A percentile compares a stretch with the other conserved stretches of the same genome.
Evolutionary conservation across 2,329 filamentous ascomycete genomes (phyloP).

Genomic region (Harringtonia aguacate): DNA sequence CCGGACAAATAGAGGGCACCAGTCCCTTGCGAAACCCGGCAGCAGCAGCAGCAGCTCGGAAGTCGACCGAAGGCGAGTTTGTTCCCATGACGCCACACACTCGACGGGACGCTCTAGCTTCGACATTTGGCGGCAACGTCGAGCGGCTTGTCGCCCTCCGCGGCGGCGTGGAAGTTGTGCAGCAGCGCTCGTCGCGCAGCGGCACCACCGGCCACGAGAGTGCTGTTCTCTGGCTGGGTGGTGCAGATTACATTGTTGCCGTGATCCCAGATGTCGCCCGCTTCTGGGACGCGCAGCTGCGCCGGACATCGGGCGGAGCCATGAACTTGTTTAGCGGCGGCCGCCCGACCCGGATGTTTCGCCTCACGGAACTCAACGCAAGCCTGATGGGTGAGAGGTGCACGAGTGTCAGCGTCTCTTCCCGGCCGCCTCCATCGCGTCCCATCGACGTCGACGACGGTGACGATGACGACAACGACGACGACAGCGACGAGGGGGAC

Average conservation of each 20-base stretch:
- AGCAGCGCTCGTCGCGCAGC: conserved; percentile 28
- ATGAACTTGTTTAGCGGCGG: conserved; percentile 46
- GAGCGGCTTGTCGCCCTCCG: conserved; percentile 41
- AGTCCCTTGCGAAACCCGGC: conserved; percentile 37
- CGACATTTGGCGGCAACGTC: conserved; percentile 29
- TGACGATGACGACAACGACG: conserved; percentile 11
- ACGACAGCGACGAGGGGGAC: conserved; percentile 17
- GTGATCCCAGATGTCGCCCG: conserved; percentile 42
- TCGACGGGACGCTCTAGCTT: conserved; percentile 39
- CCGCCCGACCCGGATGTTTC: conserved; percentile 44
- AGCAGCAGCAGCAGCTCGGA: conserved; percentile 20
- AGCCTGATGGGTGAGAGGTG: conserved; percentile 48
- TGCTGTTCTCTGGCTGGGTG: conserved; percentile 45
- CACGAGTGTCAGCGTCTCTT: conserved; percentile 37
- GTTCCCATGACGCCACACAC: conserved; percentile 56
- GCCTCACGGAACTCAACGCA: conserved; percentile 38
- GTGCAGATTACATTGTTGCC: conserved; percentile 41
- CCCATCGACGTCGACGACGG: conserved; percentile 11
- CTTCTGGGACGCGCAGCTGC: conserved; percentile 51
- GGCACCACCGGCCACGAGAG: conserved; percentile 40
- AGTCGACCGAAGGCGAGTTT: conserved; percentile 35
- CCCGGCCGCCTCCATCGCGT: conserved; percentile 17
- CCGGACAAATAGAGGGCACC: conserved; percentile 50
- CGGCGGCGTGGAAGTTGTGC: conserved; percentile 41
- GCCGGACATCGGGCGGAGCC: conserved; percentile 36